Conservation (phyloP, 345 rosid genomes). For the Camelina neglecta region DNA sequence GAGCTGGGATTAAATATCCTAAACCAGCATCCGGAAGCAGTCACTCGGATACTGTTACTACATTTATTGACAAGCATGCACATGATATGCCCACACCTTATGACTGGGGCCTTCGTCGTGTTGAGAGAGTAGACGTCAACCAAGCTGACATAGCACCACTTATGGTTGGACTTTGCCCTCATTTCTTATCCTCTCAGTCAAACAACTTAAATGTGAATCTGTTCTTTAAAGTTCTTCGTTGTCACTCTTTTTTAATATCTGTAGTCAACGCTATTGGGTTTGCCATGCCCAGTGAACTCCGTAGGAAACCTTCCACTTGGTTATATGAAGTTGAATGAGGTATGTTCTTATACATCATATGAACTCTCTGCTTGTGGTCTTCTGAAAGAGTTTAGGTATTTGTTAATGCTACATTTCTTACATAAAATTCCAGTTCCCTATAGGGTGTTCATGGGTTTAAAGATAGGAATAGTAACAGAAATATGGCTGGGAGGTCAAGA, state of each 20-base stretch:
- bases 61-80: slow-evolving; percentile 80
- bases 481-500: slow-evolving; percentile 15
- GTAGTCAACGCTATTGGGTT: slow-evolving; percentile 90
- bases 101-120: slow-evolving; percentile 76
- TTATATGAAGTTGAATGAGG: slow-evolving; percentile 75
- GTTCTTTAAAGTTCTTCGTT: slow-evolving; percentile 17
- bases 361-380: slow-evolving; percentile 17
- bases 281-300: slow-evolving; percentile 90
- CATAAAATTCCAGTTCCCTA: slow-evolving; percentile 15
- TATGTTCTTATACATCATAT: slow-evolving; percentile 40
- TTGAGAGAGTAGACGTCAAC: slow-evolving; percentile 96
- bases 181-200: slow-evolving; percentile 5
- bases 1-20: slow-evolving; percentile 88
- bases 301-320: slow-evolving; percentile 95
- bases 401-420: slow-evolving; percentile 3
- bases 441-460: slow-evolving; percentile 6
- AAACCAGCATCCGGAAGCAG: slow-evolving; percentile 47
- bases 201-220: slow-evolving; percentile 6
- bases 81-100: slow-evolving; percentile 85
- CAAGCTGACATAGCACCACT: slow-evolving; percentile 97
- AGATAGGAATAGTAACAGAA: neutral
- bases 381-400: slow-evolving; percentile 22
- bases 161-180: slow-evolving; percentile 59
- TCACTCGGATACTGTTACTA: slow-evolving; percentile 66
- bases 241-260: slow-evolving; percentile 37